Percentiles rank a stretch among this genome's conserved stretches.
Conservation (phyloP, 148 eudicot species). For the Beta vulgaris region DNA sequence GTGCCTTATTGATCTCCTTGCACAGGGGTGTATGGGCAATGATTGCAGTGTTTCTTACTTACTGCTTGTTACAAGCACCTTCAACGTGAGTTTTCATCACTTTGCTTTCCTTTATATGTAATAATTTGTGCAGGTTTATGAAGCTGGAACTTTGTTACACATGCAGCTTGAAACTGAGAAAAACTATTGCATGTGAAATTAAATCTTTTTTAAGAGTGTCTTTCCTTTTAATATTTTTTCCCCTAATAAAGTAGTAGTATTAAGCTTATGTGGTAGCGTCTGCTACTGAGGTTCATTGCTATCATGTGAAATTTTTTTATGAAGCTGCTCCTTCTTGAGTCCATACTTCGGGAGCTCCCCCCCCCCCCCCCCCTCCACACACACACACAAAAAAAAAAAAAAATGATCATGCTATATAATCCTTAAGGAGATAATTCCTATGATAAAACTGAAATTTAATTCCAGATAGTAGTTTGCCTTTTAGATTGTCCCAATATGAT, state of each 20-base stretch:
- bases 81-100: slow-evolving; percentile 72
- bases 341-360: too few species aligned
- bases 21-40: slow-evolving; percentile 94
- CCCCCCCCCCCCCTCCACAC: too few species aligned
- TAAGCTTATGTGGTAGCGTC: neutral
- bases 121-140: neutral
- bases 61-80: slow-evolving; percentile 95
- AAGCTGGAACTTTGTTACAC: neutral
- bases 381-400: too few species aligned
- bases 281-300: neutral
- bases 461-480: neutral
- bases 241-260: neutral
- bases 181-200: neutral
- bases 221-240: neutral
- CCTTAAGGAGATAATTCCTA: neutral
- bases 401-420: too few species aligned
- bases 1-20: slow-evolving; percentile 17
- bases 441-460: neutral
- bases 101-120: neutral
- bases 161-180: neutral
- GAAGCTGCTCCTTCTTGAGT: neutral
- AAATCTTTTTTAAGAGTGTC: neutral
- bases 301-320: neutral
- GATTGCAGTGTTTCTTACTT: slow-evolving; percentile 93
- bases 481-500: neutral